Conservation (phyloP, 31 red algal species). For the Asparagopsis taxiformis region DNA sequence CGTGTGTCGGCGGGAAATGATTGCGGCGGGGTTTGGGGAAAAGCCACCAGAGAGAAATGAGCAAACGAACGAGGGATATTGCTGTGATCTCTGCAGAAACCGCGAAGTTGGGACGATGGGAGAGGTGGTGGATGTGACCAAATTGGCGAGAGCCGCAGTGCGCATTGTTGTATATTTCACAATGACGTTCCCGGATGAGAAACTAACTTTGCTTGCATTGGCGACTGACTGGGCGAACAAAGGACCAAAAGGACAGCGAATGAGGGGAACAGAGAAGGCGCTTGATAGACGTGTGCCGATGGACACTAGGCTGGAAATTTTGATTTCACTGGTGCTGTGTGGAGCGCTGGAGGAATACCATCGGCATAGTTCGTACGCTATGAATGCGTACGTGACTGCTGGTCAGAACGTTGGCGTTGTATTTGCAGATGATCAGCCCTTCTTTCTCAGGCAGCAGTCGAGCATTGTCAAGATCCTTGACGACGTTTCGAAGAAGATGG, state of each 20-base stretch:
- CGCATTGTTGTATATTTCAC: constrained; percentile 12
- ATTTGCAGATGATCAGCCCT: not conserved
- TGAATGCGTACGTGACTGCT: constrained; percentile 43
- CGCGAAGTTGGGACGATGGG: not conserved
- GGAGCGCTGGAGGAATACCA: constrained; percentile 29
- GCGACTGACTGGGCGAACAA: constrained; percentile 23
- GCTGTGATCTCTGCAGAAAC: constrained; percentile 42
- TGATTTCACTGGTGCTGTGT: constrained; percentile 27
- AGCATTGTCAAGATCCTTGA: no score
- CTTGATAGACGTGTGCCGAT: constrained; percentile 4
- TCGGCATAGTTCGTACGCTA: constrained; percentile 29
- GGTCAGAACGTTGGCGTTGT: not conserved
- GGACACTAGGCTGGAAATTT: constrained; percentile 30
- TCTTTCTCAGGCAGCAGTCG: not conserved
- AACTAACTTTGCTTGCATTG: constrained; percentile 35
- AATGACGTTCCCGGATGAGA: constrained; percentile 13
- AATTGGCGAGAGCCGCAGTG: constrained; percentile 17
- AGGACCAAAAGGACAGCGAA: not conserved
- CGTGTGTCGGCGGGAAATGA: constrained; percentile 30
- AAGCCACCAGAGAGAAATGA: constrained; percentile 4
- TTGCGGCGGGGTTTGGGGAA: constrained; percentile 50
- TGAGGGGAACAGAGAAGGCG: not conserved
- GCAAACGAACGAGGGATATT: not conserved
- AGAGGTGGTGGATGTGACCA: constrained; percentile 28
- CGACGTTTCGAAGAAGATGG: no score